Evolutionary conservation across 306 rosid genomes (phyloP).

Genomic region (Quillaja saponaria): DNA sequence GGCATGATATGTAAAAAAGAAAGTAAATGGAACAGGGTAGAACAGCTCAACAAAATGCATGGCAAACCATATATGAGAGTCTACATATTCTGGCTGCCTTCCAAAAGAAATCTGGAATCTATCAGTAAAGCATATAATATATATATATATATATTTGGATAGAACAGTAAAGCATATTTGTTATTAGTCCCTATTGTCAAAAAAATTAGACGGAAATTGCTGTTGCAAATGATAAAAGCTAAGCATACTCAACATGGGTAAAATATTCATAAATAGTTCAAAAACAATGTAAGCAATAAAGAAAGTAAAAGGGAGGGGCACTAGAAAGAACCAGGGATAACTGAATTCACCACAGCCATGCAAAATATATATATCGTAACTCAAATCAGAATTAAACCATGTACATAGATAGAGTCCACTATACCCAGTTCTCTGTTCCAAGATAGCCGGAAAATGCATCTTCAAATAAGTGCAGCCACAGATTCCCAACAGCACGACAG

Average conservation of each 20-base stretch:
- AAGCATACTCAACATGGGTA: neutral
- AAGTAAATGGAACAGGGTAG: neutral
- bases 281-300: neutral
- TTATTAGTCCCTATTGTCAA: neutral
- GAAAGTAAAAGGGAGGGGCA: neutral
- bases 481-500: conserved; percentile 50
- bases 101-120: conserved; percentile 82
- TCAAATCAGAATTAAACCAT: neutral
- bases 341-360: neutral
- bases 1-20: conserved; percentile 1
- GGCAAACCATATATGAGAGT: conserved; percentile 17
- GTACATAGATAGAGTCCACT: neutral
- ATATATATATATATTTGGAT: no score
- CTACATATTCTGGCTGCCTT: conserved; percentile 73
- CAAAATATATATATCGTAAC: neutral
- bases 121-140: conserved; percentile 30
- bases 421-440: conserved; percentile 56
- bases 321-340: neutral
- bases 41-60: neutral
- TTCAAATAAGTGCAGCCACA: conserved; percentile 53
- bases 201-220: neutral
- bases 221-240: neutral
- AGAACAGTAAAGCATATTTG: conserved; percentile 11
- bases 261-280: neutral
- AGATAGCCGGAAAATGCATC: conserved; percentile 55